Base-by-base conservation (phyloP, 352 stramenopile species). In the Phytophthora parvispora region DNA sequence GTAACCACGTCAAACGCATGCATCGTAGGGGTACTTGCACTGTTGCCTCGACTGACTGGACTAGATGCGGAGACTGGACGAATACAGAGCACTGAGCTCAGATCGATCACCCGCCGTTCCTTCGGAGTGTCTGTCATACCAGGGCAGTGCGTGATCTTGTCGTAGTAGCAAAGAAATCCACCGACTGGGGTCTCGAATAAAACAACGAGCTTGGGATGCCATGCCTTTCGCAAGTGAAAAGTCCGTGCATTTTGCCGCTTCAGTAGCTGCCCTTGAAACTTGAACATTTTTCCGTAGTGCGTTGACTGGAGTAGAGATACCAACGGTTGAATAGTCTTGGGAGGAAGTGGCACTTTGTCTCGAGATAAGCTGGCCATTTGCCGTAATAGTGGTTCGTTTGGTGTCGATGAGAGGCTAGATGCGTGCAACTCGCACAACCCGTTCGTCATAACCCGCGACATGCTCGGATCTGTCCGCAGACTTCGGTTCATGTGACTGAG, bases 121-220 rank as follows among this genome's bases (percentile, higher is more conserved):
- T 84, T 90, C 13, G 78, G 78, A 0, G 56, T 70, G 4, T 88
- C 81, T 0, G 81, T 80, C 28, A 79, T 75, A 1, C 84, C 81
- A 6, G 86, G 86, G 48, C 82, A 92, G 43, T 92, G 86, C 3
- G 76, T 58, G 1, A 90, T 64, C 53, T 88, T 88, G 69, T 94
- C 82, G 59, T 91, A 92, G 52, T 93, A 94, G 66, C 84, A 90
- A 18, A 94, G 66, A 55, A 89, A 91, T 4, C 74, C 78, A 1
- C 87, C 87, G 6, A 93, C 67, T 0, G 87, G 84, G 0, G 84
- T 91, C 47, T 92, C 85, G 7, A 92, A 80, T 3, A 93, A 49
- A 12, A 75, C 80, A 3, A 68, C 75, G 25, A 82, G 72, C 56
- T 94, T 94, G 6, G 58, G 54, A 32, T 75, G 82, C 87, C 87